Base-by-base conservation (phyloP, 2,329 filamentous ascomycete genomes). In the Tolypocladium amazonense region DNA sequence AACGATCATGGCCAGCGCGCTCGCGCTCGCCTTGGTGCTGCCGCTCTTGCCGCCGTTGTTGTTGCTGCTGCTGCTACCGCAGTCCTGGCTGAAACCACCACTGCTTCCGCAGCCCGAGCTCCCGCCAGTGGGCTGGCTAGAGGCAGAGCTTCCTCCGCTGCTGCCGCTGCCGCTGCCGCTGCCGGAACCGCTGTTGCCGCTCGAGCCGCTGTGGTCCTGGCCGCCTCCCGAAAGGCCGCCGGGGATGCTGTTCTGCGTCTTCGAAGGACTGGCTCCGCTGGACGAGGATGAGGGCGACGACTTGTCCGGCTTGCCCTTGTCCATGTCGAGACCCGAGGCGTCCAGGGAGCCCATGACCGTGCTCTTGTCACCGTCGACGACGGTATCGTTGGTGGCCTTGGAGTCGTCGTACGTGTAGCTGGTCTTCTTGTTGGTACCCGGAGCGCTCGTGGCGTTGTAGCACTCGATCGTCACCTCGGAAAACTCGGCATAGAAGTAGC, bases 401-500 rank as follows among this genome's bases (percentile, higher is more conserved):
- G 72, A 68, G 68, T 84, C 78, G 62, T 82, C 87, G 79, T 89
- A 96, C 65, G 85, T 83, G 81, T 97, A 99, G 30, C 87, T 87
- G 65, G 79, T 82, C 64, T 84, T 83, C 59, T 80, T 84, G 73
- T 86, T 88, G 27, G 83, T 81, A 37, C 93, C 94, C 4, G 90
- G 86, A 0, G 71, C 68, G 23, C 65, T 74, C 59, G 75, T 72
- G 39, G 82, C 79, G 66, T 92, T 82, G 79, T 89, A 97, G 86
- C 94, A 99, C 65, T 92, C 77, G 41, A 97, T 86, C n/a, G 79
- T 81, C 61, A 99, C 84, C 59, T 92, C 85, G 59, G 85, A 80
- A 68, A 97, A 84, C 52, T 83, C 84, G 58, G 92, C 89, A 71
- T 88, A 97, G 80, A 94, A 96, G 80, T 97, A 97, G 38, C 90